phyloP scores from a whole-genome alignment of 805 yeast species.

The Yamadazyma kitorensis region DNA sequence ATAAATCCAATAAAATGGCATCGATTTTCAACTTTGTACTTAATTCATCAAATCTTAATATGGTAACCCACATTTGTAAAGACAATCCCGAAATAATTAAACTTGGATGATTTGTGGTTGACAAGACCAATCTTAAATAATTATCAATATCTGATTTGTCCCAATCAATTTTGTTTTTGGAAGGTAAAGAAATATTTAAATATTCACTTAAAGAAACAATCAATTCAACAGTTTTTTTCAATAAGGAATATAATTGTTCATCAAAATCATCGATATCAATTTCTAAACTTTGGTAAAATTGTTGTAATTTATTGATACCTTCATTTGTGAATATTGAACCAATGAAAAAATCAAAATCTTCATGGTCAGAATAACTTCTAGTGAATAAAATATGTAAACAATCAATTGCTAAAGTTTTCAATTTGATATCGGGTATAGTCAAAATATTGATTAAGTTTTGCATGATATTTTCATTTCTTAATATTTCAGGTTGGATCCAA shows the following conservation, averaged over 20 bases:
- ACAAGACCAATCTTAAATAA: slow-evolving; percentile 71
- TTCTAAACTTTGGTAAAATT: slow-evolving; percentile 60
- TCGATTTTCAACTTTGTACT: slow-evolving; percentile 56
- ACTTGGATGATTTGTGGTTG: slow-evolving; percentile 81
- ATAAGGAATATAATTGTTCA: slow-evolving; percentile 73
- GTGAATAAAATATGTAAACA: slow-evolving; percentile 88
- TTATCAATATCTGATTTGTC: slow-evolving; percentile 59
- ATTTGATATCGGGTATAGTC: slow-evolving; percentile 55
- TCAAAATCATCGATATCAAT: slow-evolving; percentile 69
- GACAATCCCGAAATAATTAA: slow-evolving; percentile 88
- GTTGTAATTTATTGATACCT: slow-evolving; percentile 68
- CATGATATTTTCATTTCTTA: slow-evolving; percentile 64
- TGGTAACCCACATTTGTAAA: slow-evolving; percentile 90
- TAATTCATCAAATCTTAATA: slow-evolving; percentile 76
- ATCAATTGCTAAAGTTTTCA: slow-evolving; percentile 83
- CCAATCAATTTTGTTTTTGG: slow-evolving; percentile 44
- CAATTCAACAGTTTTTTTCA: slow-evolving; percentile 92
- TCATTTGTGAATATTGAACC: slow-evolving; percentile 72
- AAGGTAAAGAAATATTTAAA: slow-evolving; percentile 46
- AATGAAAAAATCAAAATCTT: slow-evolving; percentile 74
- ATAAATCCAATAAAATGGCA: slow-evolving; percentile 58
- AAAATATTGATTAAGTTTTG: slow-evolving; percentile 60
- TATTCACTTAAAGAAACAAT: slow-evolving; percentile 82
- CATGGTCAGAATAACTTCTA: slow-evolving; percentile 60
- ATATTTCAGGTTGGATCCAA: slow-evolving; percentile 82